Evolutionary conservation across 345 rosid genomes (phyloP).

Genomic region (Turnera subulata): DNA sequence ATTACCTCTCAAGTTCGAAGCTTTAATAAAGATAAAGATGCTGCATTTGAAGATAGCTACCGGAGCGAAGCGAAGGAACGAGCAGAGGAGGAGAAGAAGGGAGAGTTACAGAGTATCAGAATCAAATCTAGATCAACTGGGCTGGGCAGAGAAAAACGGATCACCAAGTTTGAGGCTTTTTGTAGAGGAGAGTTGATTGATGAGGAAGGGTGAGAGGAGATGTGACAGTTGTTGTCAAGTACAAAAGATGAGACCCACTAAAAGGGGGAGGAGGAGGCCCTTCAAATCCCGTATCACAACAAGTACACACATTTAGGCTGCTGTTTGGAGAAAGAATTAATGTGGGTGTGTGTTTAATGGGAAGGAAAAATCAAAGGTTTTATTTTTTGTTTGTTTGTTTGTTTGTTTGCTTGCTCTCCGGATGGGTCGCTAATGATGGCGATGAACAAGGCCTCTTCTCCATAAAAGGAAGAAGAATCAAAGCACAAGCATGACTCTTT

Average conservation of each 20-base stretch:
- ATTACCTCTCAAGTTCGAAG: too few species aligned
- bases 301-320: conserved; percentile 12
- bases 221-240: conserved; percentile 50
- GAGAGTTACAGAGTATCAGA: conserved; percentile 2
- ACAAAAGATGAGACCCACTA: conserved; percentile 55
- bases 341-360: too few species aligned
- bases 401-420: too few species aligned
- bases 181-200: conserved; percentile 12
- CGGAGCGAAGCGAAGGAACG: conserved; percentile 1
- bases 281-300: conserved; percentile 23
- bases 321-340: background rate
- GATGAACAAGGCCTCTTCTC: conserved; percentile 29
- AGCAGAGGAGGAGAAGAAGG: too few species aligned
- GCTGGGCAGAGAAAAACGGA: conserved; percentile 22
- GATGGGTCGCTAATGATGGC: conserved; percentile 48
- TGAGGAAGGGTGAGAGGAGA: conserved; percentile 34
- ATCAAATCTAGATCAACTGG: conserved; percentile 30
- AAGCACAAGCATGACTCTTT: conserved; percentile 38
- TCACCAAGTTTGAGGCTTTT: conserved; percentile 33
- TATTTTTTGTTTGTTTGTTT: too few species aligned
- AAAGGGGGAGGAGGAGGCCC: conserved; percentile 21
- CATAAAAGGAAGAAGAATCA: conserved; percentile 43
- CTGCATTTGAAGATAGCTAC: background rate
- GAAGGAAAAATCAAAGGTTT: conserved; percentile 1
- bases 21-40: conserved; percentile 25